Percentiles rank a stretch among this genome's conserved stretches.
These are phyloP conservation scores for Tylopilus intermedius DNA, from an alignment of 768 basidiomycete genomes.

Conservation along the genomic window DNA sequence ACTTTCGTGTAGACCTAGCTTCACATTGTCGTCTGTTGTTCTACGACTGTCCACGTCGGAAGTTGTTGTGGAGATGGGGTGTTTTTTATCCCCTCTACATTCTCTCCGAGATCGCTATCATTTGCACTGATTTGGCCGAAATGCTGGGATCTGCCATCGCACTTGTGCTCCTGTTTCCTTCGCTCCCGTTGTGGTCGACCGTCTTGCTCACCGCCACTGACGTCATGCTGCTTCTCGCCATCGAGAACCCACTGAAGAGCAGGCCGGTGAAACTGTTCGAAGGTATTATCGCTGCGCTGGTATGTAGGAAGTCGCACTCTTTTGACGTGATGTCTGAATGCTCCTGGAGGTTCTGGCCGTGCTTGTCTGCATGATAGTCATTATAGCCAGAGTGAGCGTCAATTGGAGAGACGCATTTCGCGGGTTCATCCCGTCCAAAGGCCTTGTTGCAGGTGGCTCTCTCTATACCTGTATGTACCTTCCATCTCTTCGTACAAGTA, in stretches of 20 bases:
- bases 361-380: conserved; percentile 70
- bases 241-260: conserved; percentile 66
- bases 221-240: conserved; percentile 63
- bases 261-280: conserved; percentile 69
- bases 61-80: conserved; percentile 51
- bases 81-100: conserved; percentile 62
- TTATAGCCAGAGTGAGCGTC: conserved; percentile 67
- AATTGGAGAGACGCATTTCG: conserved; percentile 70
- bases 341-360: conserved; percentile 55
- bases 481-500: conserved; percentile 6
- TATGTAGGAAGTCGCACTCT: conserved; percentile 27
- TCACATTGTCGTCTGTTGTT: conserved; percentile 61
- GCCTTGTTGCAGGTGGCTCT: conserved; percentile 49
- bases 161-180: conserved; percentile 67
- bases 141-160: conserved; percentile 80
- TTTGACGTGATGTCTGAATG: neutral
- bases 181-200: conserved; percentile 63
- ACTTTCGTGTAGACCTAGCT: conserved; percentile 44
- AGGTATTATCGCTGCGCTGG: conserved; percentile 55
- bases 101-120: conserved; percentile 65
- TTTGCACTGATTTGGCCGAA: conserved; percentile 78
- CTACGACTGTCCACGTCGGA: conserved; percentile 59
- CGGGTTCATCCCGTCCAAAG: conserved; percentile 72
- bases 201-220: conserved; percentile 66
- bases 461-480: conserved; percentile 59